Conservation (phyloP, 2,329 filamentous ascomycete species). For the Verticillium albo-atrum region DNA sequence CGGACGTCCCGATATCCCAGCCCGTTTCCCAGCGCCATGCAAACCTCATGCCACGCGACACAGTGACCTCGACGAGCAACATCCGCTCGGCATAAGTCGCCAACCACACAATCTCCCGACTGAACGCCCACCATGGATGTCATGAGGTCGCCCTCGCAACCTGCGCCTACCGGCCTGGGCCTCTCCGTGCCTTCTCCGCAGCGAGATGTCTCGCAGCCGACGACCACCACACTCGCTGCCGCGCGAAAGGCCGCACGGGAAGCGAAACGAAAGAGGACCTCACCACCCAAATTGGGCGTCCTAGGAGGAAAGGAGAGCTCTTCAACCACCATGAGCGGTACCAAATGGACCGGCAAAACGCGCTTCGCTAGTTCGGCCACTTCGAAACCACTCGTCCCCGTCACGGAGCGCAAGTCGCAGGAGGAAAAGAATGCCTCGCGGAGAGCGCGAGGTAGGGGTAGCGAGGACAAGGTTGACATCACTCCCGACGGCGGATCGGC, state of each 20-base stretch:
- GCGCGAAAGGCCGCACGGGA: slow-evolving; percentile 6
- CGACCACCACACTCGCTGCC: slow-evolving; percentile 5
- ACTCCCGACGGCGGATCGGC: slow-evolving; percentile 57
- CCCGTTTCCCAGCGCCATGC: slow-evolving; percentile 2
- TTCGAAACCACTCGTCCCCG: slow-evolving; percentile 35
- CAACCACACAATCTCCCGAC: slow-evolving; percentile 2
- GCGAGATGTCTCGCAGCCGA: slow-evolving; percentile 4
- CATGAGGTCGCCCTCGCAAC: slow-evolving; percentile 13
- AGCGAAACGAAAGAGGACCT: slow-evolving; percentile 8
- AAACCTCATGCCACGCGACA: slow-evolving; percentile 9
- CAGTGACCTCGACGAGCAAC: slow-evolving; percentile 13
- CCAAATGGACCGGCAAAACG: slow-evolving; percentile 18
- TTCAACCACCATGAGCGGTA: not conserved
- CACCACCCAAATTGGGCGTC: slow-evolving; percentile 12
- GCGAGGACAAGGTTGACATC: slow-evolving; percentile 51
- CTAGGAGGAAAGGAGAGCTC: slow-evolving; percentile 15
- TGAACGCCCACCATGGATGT: slow-evolving; percentile 16
- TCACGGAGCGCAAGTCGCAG: slow-evolving; percentile 41
- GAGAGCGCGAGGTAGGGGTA: slow-evolving; percentile 45
- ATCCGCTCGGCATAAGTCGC: slow-evolving; percentile 8
- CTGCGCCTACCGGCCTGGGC: not conserved
- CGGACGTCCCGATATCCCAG: not conserved
- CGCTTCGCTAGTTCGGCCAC: slow-evolving; percentile 18
- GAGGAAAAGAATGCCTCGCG: slow-evolving; percentile 29
- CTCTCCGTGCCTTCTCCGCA: not conserved